phyloP scores from a whole-genome alignment of 2,329 filamentous ascomycete genomes.

The Ophiostoma himal-ulmi region DNA sequence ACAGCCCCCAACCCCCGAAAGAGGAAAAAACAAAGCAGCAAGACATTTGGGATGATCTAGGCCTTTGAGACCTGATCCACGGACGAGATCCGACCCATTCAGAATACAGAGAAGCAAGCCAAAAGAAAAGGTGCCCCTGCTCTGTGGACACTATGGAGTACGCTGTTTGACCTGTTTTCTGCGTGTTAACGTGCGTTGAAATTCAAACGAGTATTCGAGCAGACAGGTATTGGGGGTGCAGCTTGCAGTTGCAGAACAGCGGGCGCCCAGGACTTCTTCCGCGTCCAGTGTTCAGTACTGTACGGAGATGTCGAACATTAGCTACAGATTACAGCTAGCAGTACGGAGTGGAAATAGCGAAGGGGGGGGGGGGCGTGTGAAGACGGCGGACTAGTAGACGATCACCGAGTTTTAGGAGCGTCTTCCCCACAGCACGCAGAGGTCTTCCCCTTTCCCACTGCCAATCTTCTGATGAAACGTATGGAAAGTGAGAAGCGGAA shows the following conservation, averaged over 20 bases:
- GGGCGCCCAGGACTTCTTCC: not conserved
- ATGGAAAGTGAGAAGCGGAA: not conserved
- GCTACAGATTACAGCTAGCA: not conserved
- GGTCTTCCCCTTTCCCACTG: not conserved
- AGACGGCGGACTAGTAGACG: not conserved
- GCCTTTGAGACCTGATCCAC: not conserved
- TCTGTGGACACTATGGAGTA: not conserved
- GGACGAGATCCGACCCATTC: not conserved
- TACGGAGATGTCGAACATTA: not conserved
- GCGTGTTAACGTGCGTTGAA: too few species aligned
- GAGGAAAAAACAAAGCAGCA: not conserved
- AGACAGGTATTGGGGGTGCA: not conserved
- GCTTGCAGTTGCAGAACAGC: not conserved
- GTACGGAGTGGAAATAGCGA: not conserved
- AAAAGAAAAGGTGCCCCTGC: not conserved
- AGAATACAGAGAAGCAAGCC: not conserved
- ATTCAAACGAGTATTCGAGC: not conserved
- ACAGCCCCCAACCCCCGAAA: not conserved
- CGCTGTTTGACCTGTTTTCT: not conserved
- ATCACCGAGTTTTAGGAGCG: not conserved
- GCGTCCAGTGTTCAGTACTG: not conserved
- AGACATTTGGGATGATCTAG: conserved; percentile 4
- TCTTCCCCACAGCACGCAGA: not conserved
- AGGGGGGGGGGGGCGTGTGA: not conserved
- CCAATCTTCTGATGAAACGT: too few species aligned